phyloP scores from a whole-genome alignment of 1,284 basidiomycete species.

The Inonotus obliquus region DNA sequence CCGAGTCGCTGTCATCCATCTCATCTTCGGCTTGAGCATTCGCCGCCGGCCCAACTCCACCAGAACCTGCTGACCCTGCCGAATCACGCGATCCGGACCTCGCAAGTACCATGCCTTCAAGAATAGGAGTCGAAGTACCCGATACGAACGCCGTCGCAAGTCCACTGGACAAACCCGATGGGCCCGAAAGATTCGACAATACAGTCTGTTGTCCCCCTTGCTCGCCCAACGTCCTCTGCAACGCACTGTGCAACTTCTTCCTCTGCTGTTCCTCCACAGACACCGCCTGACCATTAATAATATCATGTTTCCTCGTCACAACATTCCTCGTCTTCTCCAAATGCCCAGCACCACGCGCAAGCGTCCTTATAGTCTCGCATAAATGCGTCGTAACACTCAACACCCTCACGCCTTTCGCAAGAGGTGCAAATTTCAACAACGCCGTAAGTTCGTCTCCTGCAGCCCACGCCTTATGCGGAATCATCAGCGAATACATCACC shows the following conservation, averaged over 20 bases:
- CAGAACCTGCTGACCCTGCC: slow-evolving; percentile 14
- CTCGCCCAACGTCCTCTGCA: slow-evolving; percentile 19
- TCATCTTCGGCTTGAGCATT: slow-evolving; percentile 20
- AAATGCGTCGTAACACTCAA: slow-evolving; percentile 64
- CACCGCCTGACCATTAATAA: slow-evolving; percentile 58
- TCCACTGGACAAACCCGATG: slow-evolving; percentile 1
- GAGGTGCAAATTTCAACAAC: slow-evolving; percentile 81
- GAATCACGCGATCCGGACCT: slow-evolving; percentile 8
- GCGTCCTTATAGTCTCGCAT: slow-evolving; percentile 72
- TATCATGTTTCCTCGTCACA: slow-evolving; percentile 65
- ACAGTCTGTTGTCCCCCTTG: background rate
- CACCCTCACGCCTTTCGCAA: slow-evolving; percentile 80
- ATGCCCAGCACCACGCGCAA: slow-evolving; percentile 43
- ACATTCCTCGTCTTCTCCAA: slow-evolving; percentile 66
- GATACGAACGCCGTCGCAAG: slow-evolving; percentile 16
- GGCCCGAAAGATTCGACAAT: background rate
- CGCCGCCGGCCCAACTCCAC: slow-evolving; percentile 9
- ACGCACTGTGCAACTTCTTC: slow-evolving; percentile 28
- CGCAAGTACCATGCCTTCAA: slow-evolving; percentile 10
- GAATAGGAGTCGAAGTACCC: slow-evolving; percentile 22
- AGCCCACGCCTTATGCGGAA: slow-evolving; percentile 89
- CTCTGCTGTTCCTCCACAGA: slow-evolving; percentile 36
- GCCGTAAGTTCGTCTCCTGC: slow-evolving; percentile 81
- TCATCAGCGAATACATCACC: slow-evolving; percentile 84
- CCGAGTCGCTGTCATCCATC: slow-evolving; percentile 46